These are phyloP conservation scores for Marchantia paleacea DNA, from an alignment of 225 moss, liverwort and hornwort genomes.

Conservation along the genomic window DNA sequence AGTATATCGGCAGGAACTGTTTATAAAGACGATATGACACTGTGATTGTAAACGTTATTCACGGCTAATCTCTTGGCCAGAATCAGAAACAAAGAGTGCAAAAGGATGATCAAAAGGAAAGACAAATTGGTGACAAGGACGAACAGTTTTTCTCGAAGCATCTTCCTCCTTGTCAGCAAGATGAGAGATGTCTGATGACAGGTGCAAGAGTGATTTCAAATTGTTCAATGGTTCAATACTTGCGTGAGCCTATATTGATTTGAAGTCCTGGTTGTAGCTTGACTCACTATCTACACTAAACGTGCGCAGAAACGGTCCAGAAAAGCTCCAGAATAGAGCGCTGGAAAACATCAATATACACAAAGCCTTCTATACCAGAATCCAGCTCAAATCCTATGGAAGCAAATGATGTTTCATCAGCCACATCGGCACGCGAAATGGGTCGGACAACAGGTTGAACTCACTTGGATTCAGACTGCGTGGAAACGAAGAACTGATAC, in stretches of 20 bases:
- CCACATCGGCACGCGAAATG: constrained; percentile 7
- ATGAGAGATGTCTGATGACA: background rate
- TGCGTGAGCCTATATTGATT: background rate
- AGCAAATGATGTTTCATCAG: constrained; percentile 20
- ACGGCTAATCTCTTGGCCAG: background rate
- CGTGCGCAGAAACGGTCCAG: constrained; percentile 14
- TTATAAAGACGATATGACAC: background rate
- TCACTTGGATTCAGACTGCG: background rate
- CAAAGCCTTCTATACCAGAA: constrained; percentile 12
- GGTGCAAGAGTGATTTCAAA: background rate
- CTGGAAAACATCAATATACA: constrained; percentile 27
- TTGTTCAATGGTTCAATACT: background rate
- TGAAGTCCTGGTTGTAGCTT: background rate
- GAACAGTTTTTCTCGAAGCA: background rate
- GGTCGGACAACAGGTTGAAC: background rate
- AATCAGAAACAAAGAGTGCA: background rate
- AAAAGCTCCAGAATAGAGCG: constrained; percentile 27
- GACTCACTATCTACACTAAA: background rate
- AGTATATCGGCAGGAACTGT: background rate
- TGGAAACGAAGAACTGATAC: background rate
- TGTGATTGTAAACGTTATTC: background rate
- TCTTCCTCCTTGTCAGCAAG: background rate
- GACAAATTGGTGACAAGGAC: background rate
- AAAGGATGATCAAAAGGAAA: background rate
- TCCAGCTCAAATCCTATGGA: constrained; percentile 12